Evolutionary conservation across 345 rosid genomes (phyloP).

Genomic region (Lumnitzera racemosa): DNA sequence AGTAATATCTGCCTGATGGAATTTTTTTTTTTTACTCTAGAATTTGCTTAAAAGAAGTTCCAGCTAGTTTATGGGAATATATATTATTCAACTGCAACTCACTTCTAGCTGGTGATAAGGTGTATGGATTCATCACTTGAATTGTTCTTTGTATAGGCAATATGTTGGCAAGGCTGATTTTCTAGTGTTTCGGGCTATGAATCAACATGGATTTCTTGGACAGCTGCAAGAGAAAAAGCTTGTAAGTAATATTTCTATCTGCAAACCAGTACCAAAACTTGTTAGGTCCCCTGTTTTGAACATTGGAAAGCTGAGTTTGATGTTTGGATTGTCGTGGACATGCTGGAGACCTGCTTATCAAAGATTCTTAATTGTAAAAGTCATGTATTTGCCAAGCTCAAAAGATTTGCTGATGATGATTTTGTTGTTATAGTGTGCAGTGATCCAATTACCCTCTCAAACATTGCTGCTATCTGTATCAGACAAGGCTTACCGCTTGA

Average conservation of each 20-base stretch:
- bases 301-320: too few species aligned
- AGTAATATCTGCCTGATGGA: slow-evolving; percentile 35
- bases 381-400: too few species aligned
- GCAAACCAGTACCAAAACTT: neutral
- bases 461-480: slow-evolving; percentile 88
- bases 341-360: too few species aligned
- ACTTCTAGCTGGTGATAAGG: neutral
- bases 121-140: slow-evolving; percentile 4
- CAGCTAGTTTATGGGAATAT: too few species aligned
- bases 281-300: neutral
- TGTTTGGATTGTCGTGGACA: too few species aligned
- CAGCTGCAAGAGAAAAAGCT: slow-evolving; percentile 97
- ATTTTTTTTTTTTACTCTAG: neutral
- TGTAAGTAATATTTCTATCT: slow-evolving; percentile 35
- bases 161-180: slow-evolving; percentile 96
- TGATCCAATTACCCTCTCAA: slow-evolving; percentile 91
- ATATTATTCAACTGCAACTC: too few species aligned
- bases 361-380: too few species aligned
- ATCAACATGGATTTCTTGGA: slow-evolving; percentile 92
- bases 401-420: slow-evolving; percentile 13
- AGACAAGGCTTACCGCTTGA: slow-evolving; percentile 90
- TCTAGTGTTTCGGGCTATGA: slow-evolving; percentile 92
- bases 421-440: slow-evolving; percentile 64
- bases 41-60: neutral
- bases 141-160: slow-evolving; percentile 45